These are phyloP conservation scores for Plantago coronopus DNA, from an alignment of 305 asterid species.

Conservation along the genomic window DNA sequence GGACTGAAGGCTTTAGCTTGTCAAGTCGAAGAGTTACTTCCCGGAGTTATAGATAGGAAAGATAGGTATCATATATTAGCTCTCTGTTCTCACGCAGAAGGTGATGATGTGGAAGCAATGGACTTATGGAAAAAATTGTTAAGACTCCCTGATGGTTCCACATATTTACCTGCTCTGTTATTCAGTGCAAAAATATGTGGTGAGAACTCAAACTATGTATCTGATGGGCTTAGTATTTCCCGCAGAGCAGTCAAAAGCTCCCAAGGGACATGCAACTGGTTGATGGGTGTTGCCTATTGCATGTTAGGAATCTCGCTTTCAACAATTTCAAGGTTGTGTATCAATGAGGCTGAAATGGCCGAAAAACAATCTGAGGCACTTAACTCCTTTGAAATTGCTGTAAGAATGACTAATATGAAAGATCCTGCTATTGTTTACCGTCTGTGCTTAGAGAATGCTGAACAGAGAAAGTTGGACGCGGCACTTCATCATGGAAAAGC, in stretches of 20 bases:
- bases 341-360: conserved; percentile 48
- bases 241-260: conserved; percentile 49
- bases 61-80: conserved; percentile 68
- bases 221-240: conserved; percentile 62
- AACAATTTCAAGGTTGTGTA: conserved; percentile 37
- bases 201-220: conserved; percentile 33
- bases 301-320: conserved; percentile 66
- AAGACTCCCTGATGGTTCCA: conserved; percentile 36
- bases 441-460: conserved; percentile 75
- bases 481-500: conserved; percentile 56
- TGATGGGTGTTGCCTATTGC: conserved; percentile 58
- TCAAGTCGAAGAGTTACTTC: conserved; percentile 83
- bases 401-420: conserved; percentile 51
- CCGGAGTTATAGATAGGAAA: conserved; percentile 51
- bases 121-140: conserved; percentile 58
- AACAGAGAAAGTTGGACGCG: conserved; percentile 78
- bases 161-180: conserved; percentile 46
- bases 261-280: conserved; percentile 46
- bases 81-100: conserved; percentile 76
- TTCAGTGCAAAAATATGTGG: conserved; percentile 70
- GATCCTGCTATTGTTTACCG: conserved; percentile 56
- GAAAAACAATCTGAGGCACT: conserved; percentile 61
- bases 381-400: conserved; percentile 63
- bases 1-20: conserved; percentile 64
- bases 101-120: conserved; percentile 55